Evolutionary conservation across 306 rosid species (phyloP), one percentile per base, ranked within the genome.

Genomic region (Cicer chorassanicum): DNA sequence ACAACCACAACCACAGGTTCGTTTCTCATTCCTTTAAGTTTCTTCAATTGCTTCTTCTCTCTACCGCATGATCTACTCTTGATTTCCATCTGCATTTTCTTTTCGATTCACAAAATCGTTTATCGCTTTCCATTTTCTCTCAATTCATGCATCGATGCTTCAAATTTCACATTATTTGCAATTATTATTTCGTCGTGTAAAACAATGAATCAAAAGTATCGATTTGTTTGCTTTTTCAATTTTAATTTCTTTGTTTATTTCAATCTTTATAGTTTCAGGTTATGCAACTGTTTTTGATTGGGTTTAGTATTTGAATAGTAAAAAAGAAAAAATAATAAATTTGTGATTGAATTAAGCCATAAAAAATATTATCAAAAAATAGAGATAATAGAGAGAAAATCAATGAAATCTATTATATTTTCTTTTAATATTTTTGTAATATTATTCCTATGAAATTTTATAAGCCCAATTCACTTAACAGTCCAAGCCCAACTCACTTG

Each of bases 61-160:
- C 41, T 65, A 42, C 68, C 45, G 65, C 64, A 61, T 66, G 76
- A 76, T 83, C 82, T 80, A 36, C 70, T 71, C 6, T 24, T 45
- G 7, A 45, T 76, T 80, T 39, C 65, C 29, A n/a, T 72, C 57
- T 57, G 70, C 82, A 80, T 84, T 73, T 51, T 12, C 7, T 65
- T 76, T 34, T 43, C 45, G 16, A 55, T n/a, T 78, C 72, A 3
- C 7, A 38, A 4, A 61, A 10, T 8, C 19, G 19, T n/a, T 66
- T 11, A 18, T 50, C 10, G 15, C 18, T 67, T 0, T n/a, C 57
- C 0, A 2, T 16, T 63, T 42, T 67, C 49, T 43, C 18, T 6
- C 66, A 42, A 75, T 72, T 57, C 10, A 29, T 83, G 15, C 45
- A 41, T 66, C 70, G 6, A 12, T 24, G 41, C 56, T 80, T 76